Evolutionary conservation across 2,329 filamentous ascomycete genomes (phyloP).

Genomic region (Colletotrichum graminicola): DNA sequence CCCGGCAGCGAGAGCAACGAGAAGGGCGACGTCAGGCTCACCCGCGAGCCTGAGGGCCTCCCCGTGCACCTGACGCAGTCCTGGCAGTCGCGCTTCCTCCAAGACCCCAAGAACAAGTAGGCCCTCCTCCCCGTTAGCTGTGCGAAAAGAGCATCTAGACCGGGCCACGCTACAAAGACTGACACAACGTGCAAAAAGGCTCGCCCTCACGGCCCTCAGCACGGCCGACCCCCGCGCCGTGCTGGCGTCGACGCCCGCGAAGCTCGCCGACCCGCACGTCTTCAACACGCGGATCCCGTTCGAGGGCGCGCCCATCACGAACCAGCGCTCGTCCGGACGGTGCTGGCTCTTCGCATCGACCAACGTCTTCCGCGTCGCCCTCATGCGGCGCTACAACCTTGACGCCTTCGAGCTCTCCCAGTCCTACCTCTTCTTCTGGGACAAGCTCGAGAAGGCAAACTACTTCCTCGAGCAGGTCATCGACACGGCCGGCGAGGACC

Average conservation of each 20-base stretch:
- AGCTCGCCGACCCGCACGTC: conserved; percentile 78
- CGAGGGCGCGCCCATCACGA: conserved; percentile 86
- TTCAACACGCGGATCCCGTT: conserved; percentile 88
- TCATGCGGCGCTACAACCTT: conserved; percentile 86
- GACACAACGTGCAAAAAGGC: conserved; percentile 57
- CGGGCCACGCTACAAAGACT: background rate
- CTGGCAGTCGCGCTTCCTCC: conserved; percentile 73
- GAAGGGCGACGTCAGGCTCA: conserved; percentile 61
- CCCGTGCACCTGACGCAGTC: conserved; percentile 63
- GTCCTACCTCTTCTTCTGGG: conserved; percentile 91
- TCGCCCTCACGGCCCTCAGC: conserved; percentile 81
- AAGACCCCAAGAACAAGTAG: conserved; percentile 75
- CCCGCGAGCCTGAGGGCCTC: conserved; percentile 59
- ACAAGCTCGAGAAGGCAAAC: conserved; percentile 93
- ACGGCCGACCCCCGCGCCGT: conserved; percentile 74
- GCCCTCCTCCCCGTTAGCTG: too few species aligned
- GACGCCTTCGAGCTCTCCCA: conserved; percentile 88
- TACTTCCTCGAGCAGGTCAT: conserved; percentile 89
- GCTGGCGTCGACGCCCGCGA: conserved; percentile 72
- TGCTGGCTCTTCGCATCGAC: conserved; percentile 95
- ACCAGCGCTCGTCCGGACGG: conserved; percentile 83
- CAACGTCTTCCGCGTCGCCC: conserved; percentile 90
- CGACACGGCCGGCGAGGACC: conserved; percentile 76
- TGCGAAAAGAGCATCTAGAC: too few species aligned
- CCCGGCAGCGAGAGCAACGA: conserved; percentile 60